Conservation (phyloP, 2,329 filamentous ascomycete species). For the Hypoxylon sp. region DNA sequence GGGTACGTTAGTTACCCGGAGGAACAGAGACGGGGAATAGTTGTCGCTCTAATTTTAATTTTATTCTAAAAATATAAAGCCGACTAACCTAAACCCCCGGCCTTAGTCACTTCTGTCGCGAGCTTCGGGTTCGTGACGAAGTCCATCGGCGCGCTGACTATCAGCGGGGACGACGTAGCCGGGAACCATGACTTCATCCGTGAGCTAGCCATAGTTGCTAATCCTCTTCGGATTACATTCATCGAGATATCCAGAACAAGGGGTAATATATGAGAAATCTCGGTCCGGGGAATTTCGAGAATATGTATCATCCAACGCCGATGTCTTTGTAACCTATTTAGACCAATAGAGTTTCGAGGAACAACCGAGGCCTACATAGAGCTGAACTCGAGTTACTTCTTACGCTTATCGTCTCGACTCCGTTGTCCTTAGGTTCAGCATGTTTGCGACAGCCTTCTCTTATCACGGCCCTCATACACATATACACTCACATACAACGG, state of each 20-base stretch:
- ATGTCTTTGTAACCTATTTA: background rate
- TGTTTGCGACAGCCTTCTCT: background rate
- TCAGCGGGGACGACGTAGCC: slow-evolving; percentile 55
- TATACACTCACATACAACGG: background rate
- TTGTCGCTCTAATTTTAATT: background rate
- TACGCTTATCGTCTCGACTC: background rate
- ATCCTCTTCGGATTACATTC: slow-evolving; percentile 23
- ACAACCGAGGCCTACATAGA: slow-evolving; percentile 13
- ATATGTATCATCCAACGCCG: background rate
- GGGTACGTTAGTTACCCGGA: slow-evolving; percentile 10
- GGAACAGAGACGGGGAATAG: background rate
- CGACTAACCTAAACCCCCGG: slow-evolving; percentile 58
- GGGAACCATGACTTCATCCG: slow-evolving; percentile 57
- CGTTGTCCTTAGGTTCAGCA: background rate
- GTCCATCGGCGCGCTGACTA: slow-evolving; percentile 61
- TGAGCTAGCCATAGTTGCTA: slow-evolving; percentile 42
- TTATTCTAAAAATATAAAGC: background rate
- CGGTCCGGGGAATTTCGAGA: background rate
- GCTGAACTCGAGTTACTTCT: slow-evolving; percentile 2
- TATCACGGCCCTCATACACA: background rate
- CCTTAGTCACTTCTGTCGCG: slow-evolving; percentile 58
- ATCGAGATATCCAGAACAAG: slow-evolving; percentile 7
- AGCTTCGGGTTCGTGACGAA: slow-evolving; percentile 56
- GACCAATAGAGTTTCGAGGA: slow-evolving; percentile 15
- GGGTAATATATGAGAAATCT: background rate